Evolutionary conservation across 1,284 basidiomycete genomes (phyloP).

Genomic region (Rhodotorula sp.): DNA sequence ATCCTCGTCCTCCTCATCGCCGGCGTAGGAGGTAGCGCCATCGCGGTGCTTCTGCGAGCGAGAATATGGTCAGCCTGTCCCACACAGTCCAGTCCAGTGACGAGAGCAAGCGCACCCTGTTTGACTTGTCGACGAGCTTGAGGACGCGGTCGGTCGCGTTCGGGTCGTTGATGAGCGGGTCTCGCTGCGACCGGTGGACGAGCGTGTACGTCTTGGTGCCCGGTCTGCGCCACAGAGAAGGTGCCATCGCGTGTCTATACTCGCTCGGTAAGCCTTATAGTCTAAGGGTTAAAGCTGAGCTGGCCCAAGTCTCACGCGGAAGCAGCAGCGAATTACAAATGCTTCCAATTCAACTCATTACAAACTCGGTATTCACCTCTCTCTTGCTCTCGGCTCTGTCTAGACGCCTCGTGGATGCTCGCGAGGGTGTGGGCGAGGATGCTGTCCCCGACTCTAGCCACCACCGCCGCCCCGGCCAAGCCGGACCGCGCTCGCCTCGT

Average conservation of each 20-base stretch:
- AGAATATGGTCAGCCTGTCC: not conserved
- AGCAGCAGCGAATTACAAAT: not conserved
- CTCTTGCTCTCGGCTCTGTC: not conserved
- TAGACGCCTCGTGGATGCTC: constrained; percentile 14
- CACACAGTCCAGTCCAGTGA: not conserved
- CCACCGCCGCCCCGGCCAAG: not conserved
- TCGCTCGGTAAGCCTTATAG: no score
- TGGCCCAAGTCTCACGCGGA: not conserved
- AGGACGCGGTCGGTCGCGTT: constrained; percentile 86
- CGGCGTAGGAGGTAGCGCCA: constrained; percentile 13
- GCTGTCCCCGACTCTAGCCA: not conserved
- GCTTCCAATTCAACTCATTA: not conserved
- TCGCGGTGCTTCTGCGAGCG: not conserved
- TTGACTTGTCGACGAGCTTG: constrained; percentile 68
- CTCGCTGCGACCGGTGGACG: constrained; percentile 92
- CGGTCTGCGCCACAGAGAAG: constrained; percentile 35
- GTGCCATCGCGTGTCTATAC: constrained; percentile 13
- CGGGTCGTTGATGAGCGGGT: constrained; percentile 91
- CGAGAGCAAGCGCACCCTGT: constrained; percentile 28
- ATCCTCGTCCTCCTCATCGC: not conserved
- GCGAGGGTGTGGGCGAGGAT: not conserved
- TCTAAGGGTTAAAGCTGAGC: not conserved
- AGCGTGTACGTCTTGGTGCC: constrained; percentile 61
- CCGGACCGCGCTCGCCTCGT: constrained; percentile 19
- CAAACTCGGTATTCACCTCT: no score